phyloP scores from a whole-genome alignment of 2,329 filamentous ascomycete species.

The Thermoascus crustaceus region DNA sequence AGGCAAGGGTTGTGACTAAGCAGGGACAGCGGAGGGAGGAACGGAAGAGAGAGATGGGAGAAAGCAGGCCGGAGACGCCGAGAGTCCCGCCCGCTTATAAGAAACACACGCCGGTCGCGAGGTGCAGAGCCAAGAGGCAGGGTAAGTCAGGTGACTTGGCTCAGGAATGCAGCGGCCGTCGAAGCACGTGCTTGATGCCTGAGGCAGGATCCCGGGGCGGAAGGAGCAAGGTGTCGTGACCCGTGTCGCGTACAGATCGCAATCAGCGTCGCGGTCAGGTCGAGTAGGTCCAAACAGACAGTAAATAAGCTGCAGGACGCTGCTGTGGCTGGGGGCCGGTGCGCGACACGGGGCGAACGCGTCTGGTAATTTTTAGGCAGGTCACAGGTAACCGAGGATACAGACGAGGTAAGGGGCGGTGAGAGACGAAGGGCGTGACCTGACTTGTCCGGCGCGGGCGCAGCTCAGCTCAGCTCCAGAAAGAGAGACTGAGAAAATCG shows the following conservation, averaged over 20 bases:
- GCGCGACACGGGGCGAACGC: constrained; percentile 1
- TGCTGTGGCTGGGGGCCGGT: not conserved
- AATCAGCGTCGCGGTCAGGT: not conserved
- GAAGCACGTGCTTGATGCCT: no score
- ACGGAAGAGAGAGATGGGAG: constrained; percentile 10
- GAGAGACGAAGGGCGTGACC: constrained; percentile 14
- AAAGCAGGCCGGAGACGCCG: constrained; percentile 10
- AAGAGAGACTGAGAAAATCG: constrained; percentile 30
- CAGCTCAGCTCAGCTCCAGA: constrained; percentile 25
- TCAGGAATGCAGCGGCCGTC: constrained; percentile 9
- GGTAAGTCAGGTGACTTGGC: constrained; percentile 14
- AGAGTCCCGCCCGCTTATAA: constrained; percentile 4
- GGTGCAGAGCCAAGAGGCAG: not conserved
- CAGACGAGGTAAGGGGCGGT: constrained; percentile 12
- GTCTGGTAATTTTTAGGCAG: constrained; percentile 2
- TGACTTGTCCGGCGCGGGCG: constrained; percentile 10
- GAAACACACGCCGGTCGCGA: not conserved
- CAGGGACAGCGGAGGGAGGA: constrained; percentile 7
- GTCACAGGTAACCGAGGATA: constrained; percentile 8
- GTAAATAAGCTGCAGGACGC: constrained; percentile 4
- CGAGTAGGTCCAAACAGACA: constrained; percentile 1
- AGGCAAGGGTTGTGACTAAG: constrained; percentile 19
- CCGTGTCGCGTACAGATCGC: constrained; percentile 4
- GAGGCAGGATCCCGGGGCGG: constrained; percentile 6
- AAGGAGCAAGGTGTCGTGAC: not conserved